These are phyloP conservation scores for Dactylellina cionopaga DNA, from an alignment of 2,329 filamentous ascomycete genomes.

Conservation along the genomic window DNA sequence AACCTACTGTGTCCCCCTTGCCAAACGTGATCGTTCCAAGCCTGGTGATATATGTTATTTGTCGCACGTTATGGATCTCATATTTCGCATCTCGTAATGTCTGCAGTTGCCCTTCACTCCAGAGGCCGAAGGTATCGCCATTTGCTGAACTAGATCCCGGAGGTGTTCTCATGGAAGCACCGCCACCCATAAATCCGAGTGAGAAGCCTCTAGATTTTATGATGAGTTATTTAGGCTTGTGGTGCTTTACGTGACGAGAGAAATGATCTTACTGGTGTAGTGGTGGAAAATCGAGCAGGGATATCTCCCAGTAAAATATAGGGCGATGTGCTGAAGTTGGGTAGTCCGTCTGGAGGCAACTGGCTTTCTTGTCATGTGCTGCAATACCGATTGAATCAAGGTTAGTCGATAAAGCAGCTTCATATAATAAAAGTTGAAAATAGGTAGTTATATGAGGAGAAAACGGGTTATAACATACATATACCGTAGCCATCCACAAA, in stretches of 20 bases:
- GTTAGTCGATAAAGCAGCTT: not conserved
- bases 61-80: not conserved
- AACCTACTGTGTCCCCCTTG: slow-evolving; percentile 31
- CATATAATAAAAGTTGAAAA: not conserved
- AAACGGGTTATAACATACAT: not conserved
- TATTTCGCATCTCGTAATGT: not conserved
- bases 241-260: no score
- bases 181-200: slow-evolving; percentile 26
- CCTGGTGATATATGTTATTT: slow-evolving; percentile 8
- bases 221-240: no score
- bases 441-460: no score
- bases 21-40: slow-evolving; percentile 5
- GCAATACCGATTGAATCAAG: not conserved
- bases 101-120: slow-evolving; percentile 1
- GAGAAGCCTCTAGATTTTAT: slow-evolving; percentile 10
- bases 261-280: not conserved
- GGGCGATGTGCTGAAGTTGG: slow-evolving; percentile 29
- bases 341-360: slow-evolving; percentile 7
- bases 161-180: slow-evolving; percentile 9
- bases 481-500: slow-evolving; percentile 28
- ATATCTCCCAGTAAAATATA: slow-evolving; percentile 39
- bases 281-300: not conserved
- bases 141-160: slow-evolving; percentile 7
- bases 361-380: not conserved
- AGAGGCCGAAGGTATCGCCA: slow-evolving; percentile 29